These are phyloP conservation scores for Pythium volutum DNA, from an alignment of 352 stramenopile species.

Conservation along the genomic window DNA sequence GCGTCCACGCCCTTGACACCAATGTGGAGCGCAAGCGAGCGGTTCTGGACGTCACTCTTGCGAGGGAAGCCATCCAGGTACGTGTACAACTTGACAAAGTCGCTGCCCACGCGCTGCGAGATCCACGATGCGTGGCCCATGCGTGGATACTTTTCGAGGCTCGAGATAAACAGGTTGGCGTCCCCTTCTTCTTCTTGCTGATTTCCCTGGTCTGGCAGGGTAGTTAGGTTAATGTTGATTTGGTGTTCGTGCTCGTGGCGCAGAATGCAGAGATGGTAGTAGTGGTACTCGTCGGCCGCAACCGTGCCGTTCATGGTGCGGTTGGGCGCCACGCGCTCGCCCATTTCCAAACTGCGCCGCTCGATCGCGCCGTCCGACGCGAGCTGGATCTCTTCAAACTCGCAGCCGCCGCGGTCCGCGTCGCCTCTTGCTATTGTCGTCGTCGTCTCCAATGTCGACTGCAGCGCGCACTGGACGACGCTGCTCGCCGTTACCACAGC, in stretches of 20 bases:
- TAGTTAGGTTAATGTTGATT: slow-evolving; percentile 61
- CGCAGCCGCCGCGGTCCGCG: slow-evolving; percentile 23
- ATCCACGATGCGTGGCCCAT: slow-evolving; percentile 72
- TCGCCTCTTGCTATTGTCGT: neutral
- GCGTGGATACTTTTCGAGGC: slow-evolving; percentile 58
- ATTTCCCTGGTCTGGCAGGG: slow-evolving; percentile 5
- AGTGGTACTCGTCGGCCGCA: slow-evolving; percentile 46
- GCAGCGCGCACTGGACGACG: neutral
- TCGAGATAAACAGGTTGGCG: slow-evolving; percentile 71
- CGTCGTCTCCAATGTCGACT: neutral
- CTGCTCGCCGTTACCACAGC: neutral
- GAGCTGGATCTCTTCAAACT: slow-evolving; percentile 67
- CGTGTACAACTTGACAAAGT: slow-evolving; percentile 64
- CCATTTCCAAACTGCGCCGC: slow-evolving; percentile 38
- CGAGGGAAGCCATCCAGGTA: slow-evolving; percentile 79
- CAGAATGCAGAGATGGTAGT: slow-evolving; percentile 71
- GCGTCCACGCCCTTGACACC: slow-evolving; percentile 48
- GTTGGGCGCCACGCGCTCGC: slow-evolving; percentile 56
- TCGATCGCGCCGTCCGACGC: slow-evolving; percentile 65
- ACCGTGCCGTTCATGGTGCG: slow-evolving; percentile 67
- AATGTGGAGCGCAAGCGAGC: slow-evolving; percentile 69
- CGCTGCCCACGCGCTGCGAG: slow-evolving; percentile 49
- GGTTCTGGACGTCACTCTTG: slow-evolving; percentile 36
- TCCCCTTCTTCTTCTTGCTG: slow-evolving; percentile 29
- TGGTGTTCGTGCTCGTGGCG: slow-evolving; percentile 78